Evolutionary conservation across 164 flowering plant species (phyloP).

Genomic region (Liquidambar formosana): DNA sequence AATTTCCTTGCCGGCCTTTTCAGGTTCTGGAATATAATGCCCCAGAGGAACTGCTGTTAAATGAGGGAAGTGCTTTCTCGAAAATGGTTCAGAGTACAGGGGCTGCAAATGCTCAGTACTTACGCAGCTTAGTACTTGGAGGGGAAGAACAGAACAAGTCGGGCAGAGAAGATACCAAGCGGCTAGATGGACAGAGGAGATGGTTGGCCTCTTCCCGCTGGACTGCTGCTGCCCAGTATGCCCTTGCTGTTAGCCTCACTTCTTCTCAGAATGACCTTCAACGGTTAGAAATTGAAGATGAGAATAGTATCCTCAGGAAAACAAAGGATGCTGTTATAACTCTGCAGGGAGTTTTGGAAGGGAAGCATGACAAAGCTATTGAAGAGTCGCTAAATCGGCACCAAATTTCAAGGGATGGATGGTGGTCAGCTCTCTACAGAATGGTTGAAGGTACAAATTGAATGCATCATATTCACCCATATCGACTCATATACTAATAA

Average conservation of each 20-base stretch:
- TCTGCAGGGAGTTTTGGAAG: conserved; percentile 79
- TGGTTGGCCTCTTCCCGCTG: conserved; percentile 96
- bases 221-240: conserved; percentile 96
- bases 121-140: conserved; percentile 69
- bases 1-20: conserved; percentile 1
- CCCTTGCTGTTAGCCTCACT: conserved; percentile 77
- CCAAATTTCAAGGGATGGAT: conserved; percentile 75
- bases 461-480: neutral
- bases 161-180: conserved; percentile 39
- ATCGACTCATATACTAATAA: no score
- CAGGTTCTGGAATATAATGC: conserved; percentile 88
- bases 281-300: conserved; percentile 66
- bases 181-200: conserved; percentile 62
- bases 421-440: conserved; percentile 96
- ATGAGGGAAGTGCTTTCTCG: conserved; percentile 80
- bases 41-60: conserved; percentile 68
- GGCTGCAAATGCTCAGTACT: conserved; percentile 93
- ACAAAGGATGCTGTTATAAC: conserved; percentile 89
- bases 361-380: conserved; percentile 78
- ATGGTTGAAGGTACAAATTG: conserved; percentile 79
- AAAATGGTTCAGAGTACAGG: conserved; percentile 99
- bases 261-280: conserved; percentile 91
- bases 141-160: conserved; percentile 45
- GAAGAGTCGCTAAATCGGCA: conserved; percentile 66
- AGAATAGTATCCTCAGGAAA: conserved; percentile 67